A percentile compares a stretch with the other conserved stretches of the same genome.
These are phyloP conservation scores for Coprinopsis strossmayeri DNA, from an alignment of 768 basidiomycete genomes.

Conservation along the genomic window DNA sequence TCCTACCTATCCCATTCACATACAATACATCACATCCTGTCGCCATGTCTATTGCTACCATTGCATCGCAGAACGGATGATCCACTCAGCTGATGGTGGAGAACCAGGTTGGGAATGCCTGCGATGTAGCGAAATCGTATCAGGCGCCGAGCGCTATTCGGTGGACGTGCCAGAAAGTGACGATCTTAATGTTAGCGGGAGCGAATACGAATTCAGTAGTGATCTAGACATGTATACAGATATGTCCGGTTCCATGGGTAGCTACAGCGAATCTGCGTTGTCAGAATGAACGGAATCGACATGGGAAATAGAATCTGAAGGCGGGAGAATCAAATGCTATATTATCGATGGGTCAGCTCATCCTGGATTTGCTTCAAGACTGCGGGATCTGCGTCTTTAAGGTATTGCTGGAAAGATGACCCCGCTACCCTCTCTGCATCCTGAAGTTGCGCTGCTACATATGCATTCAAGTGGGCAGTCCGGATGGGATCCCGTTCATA, in stretches of 20 bases:
- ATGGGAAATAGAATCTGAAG: background rate
- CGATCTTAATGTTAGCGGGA: conserved; percentile 28
- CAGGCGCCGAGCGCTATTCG: conserved; percentile 53
- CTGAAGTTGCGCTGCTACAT: conserved; percentile 50
- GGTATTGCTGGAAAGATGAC: conserved; percentile 53
- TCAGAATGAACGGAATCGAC: conserved; percentile 25
- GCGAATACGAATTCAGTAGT: conserved; percentile 58
- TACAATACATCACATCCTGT: conserved; percentile 79
- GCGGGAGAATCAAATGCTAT: background rate
- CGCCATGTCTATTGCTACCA: conserved; percentile 91
- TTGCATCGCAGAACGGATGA: conserved; percentile 81
- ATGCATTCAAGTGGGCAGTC: conserved; percentile 55
- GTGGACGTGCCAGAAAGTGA: conserved; percentile 33
- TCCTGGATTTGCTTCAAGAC: conserved; percentile 68
- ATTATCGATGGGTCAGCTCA: conserved; percentile 27
- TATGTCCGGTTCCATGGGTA: conserved; percentile 50
- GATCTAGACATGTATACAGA: conserved; percentile 46
- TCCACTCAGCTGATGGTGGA: conserved; percentile 57
- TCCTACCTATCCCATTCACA: conserved; percentile 64
- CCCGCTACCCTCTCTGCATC: conserved; percentile 61
- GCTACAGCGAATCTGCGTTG: conserved; percentile 40
- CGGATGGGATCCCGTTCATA: conserved; percentile 68
- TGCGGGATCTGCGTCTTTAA: conserved; percentile 62
- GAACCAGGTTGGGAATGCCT: conserved; percentile 74
- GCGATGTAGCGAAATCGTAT: conserved; percentile 65